These are phyloP conservation scores for Solanum sitiens DNA, from an alignment of 257 asterid species.

Conservation along the genomic window DNA sequence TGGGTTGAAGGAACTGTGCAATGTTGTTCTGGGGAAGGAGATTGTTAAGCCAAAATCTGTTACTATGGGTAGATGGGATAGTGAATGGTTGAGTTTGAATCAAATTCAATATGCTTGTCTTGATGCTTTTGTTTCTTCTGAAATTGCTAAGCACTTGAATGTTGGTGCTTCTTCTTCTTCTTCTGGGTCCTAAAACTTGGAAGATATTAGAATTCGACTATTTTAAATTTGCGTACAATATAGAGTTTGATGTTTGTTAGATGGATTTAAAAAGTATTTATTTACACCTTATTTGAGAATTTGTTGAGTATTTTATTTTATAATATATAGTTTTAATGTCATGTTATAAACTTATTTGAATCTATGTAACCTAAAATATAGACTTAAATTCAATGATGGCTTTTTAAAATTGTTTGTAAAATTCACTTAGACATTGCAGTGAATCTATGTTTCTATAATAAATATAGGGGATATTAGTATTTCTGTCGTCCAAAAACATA, in stretches of 20 bases:
- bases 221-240: no score
- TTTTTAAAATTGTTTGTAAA: no score
- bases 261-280: neutral
- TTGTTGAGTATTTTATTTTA: neutral
- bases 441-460: no score
- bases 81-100: neutral
- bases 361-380: no score
- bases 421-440: no score
- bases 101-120: constrained; percentile 8
- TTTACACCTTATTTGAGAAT: neutral
- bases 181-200: neutral
- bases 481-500: no score
- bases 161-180: neutral
- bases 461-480: no score
- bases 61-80: constrained; percentile 6
- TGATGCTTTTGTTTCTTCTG: constrained; percentile 11
- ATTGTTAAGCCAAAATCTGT: constrained; percentile 13
- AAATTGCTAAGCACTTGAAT: neutral
- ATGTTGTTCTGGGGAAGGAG: constrained; percentile 9
- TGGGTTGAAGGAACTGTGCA: constrained; percentile 17
- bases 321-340: no score
- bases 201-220: neutral
- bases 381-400: no score
- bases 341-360: neutral
- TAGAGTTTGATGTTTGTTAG: no score